A percentile compares a stretch with the other conserved stretches of the same genome.
Conservation (phyloP, 2,329 filamentous ascomycete species). For the Biscogniauxia mediterranea region DNA sequence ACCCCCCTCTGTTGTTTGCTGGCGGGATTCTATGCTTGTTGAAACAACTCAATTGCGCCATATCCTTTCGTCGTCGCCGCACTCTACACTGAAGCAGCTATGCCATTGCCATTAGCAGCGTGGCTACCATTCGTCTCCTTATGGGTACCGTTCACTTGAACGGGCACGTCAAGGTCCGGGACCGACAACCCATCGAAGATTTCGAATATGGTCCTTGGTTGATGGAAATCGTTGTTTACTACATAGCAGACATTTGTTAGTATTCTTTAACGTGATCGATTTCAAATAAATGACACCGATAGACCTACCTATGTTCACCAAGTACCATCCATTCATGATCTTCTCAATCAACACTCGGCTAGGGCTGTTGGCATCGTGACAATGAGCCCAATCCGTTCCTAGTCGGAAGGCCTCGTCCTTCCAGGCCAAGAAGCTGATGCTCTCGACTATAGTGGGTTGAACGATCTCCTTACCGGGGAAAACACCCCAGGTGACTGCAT, state of each 20-base stretch:
- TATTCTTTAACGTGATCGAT: too few relatives aligned
- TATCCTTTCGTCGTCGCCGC: constrained; percentile 21
- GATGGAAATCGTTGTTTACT: constrained; percentile 98
- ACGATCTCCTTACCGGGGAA: constrained; percentile 99
- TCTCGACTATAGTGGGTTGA: constrained; percentile 99
- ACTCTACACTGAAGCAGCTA: constrained; percentile 11
- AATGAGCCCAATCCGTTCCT: constrained; percentile 91
- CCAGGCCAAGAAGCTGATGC: constrained; percentile 96
- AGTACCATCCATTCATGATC: constrained; percentile 87
- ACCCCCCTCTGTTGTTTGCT: constrained; percentile 8
- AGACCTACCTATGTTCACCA: constrained; percentile 86
- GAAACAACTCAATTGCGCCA: constrained; percentile 34
- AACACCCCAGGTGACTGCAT: constrained; percentile 99
- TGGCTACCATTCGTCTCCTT: constrained; percentile 25
- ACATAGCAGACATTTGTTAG: too few relatives aligned
- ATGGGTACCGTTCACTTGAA: constrained; percentile 30
- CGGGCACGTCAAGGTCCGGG: constrained; percentile 56
- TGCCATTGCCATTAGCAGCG: constrained; percentile 17
- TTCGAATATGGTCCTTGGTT: constrained; percentile 76
- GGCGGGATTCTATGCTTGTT: constrained; percentile 28
- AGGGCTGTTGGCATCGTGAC: constrained; percentile 73
- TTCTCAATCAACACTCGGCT: constrained; percentile 77
- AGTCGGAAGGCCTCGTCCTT: constrained; percentile 96
- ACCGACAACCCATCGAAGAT: constrained; percentile 77
- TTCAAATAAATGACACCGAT: background rate